Conservation (phyloP, 1,139 yeast species). For the Yamadazyma pseudoaaseri region DNA sequence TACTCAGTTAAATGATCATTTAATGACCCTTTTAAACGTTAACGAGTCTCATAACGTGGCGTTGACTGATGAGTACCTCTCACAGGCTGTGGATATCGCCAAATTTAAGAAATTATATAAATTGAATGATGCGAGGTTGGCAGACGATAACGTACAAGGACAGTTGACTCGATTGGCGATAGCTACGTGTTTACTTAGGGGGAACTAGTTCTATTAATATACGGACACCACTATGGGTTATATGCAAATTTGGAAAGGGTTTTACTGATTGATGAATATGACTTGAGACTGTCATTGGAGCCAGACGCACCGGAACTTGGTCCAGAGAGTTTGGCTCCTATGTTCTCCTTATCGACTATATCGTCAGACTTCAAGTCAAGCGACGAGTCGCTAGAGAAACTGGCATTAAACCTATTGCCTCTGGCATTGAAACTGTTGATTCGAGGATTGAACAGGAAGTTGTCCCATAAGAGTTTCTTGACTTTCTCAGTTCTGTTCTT, state of each 20-base stretch:
- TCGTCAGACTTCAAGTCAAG: slow-evolving; percentile 14
- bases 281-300: not conserved
- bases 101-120: slow-evolving; percentile 41
- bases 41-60: slow-evolving; percentile 10
- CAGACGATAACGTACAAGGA: slow-evolving; percentile 17
- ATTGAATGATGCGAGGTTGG: slow-evolving; percentile 29
- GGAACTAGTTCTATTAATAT: slow-evolving; percentile 19
- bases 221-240: slow-evolving; percentile 7
- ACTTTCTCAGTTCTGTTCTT: slow-evolving; percentile 17
- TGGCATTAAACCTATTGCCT: not conserved
- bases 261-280: slow-evolving; percentile 4
- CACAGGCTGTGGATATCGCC: slow-evolving; percentile 22
- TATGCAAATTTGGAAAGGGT: slow-evolving; percentile 18
- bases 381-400: slow-evolving; percentile 6
- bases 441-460: slow-evolving; percentile 23
- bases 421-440: slow-evolving; percentile 1
- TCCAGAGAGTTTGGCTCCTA: no score
- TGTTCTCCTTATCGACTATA: slow-evolving; percentile 2
- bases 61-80: slow-evolving; percentile 27
- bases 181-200: slow-evolving; percentile 39
- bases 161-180: slow-evolving; percentile 36
- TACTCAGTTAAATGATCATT: slow-evolving; percentile 14
- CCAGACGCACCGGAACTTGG: no score
- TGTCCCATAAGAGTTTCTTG: slow-evolving; percentile 24
- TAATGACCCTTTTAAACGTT: slow-evolving; percentile 18